These are phyloP conservation scores for Calonectria hawksworthii DNA, from an alignment of 2,329 filamentous ascomycete species.

Conservation along the genomic window DNA sequence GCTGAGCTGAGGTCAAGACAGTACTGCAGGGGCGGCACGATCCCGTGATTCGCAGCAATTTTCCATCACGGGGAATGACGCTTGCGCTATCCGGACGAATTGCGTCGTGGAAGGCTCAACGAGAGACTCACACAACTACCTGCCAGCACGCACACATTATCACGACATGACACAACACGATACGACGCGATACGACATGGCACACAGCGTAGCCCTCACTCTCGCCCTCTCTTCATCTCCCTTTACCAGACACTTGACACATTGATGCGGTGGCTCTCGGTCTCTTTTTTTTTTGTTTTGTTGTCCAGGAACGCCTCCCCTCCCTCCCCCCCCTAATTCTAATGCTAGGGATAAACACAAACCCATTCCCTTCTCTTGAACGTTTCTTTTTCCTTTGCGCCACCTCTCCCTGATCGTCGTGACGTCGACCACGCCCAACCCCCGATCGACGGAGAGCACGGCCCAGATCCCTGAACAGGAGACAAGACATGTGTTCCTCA, in stretches of 20 bases:
- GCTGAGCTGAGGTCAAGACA: constrained; percentile 35
- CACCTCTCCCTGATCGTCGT: constrained; percentile 11
- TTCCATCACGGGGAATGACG: constrained; percentile 43
- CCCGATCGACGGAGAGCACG: constrained; percentile 5
- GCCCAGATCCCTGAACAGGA: not conserved
- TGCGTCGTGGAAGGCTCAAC: constrained; percentile 35
- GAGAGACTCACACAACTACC: constrained; percentile 33
- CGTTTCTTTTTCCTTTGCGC: constrained; percentile 8
- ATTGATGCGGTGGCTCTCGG: not conserved
- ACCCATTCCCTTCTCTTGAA: constrained; percentile 4
- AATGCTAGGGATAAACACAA: not conserved
- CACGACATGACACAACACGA: not conserved
- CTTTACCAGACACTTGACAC: not conserved
- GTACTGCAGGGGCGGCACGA: constrained; percentile 31
- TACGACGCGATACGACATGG: not conserved
- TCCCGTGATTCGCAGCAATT: constrained; percentile 44
- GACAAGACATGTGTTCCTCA: not conserved
- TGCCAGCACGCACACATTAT: not conserved
- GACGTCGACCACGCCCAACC: constrained; percentile 6
- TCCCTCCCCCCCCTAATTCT: not conserved
- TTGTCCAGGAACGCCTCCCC: not conserved
- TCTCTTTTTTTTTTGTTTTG: not conserved
- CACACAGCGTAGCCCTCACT: not conserved
- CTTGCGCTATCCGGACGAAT: constrained; percentile 45
- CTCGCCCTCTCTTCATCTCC: not conserved